These are phyloP conservation scores for Blastobotrys ciferrii DNA, from an alignment of 1,139 yeast genomes.

Conservation along the genomic window DNA sequence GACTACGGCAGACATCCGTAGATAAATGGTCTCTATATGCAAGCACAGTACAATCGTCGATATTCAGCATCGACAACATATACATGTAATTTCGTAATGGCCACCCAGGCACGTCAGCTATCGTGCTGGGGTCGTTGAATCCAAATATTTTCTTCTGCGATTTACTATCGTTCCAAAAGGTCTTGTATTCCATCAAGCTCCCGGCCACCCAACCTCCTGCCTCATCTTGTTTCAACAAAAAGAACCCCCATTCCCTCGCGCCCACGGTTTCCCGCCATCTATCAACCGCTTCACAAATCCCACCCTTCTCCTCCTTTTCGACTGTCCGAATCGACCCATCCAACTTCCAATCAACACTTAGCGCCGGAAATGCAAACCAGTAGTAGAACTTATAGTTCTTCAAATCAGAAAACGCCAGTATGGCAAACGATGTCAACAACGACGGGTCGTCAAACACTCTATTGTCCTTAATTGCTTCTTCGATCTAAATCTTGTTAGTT, in stretches of 20 bases:
- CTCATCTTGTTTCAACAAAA: slow-evolving; percentile 27
- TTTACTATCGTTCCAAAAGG: slow-evolving; percentile 21
- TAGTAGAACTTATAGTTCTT: slow-evolving; percentile 84
- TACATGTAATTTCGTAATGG: slow-evolving; percentile 65
- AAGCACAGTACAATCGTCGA: slow-evolving; percentile 43
- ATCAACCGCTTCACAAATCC: slow-evolving; percentile 16
- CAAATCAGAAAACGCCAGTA: slow-evolving; percentile 79
- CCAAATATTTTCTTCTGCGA: slow-evolving; percentile 39
- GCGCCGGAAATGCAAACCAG: slow-evolving; percentile 82
- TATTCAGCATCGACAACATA: slow-evolving; percentile 46
- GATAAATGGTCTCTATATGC: slow-evolving; percentile 28
- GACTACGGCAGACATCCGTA: slow-evolving; percentile 20
- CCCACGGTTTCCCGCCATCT: slow-evolving; percentile 22
- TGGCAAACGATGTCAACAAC: slow-evolving; percentile 47
- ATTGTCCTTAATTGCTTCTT: slow-evolving; percentile 36
- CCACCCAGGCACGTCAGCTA: slow-evolving; percentile 52
- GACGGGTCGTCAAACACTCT: slow-evolving; percentile 42
- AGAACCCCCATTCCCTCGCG: slow-evolving; percentile 32
- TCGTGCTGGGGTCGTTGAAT: slow-evolving; percentile 61
- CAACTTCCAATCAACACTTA: slow-evolving; percentile 34
- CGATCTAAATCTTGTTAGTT: slow-evolving; percentile 20
- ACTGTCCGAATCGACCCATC: slow-evolving; percentile 6
- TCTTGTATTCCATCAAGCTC: slow-evolving; percentile 23
- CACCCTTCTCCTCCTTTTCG: background rate
- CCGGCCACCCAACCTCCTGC: slow-evolving; percentile 31